A percentile compares a stretch with the other conserved stretches of the same genome.
These are phyloP conservation scores for Proliferodiscus dingleyae DNA, from an alignment of 2,329 filamentous ascomycete species.

Conservation along the genomic window DNA sequence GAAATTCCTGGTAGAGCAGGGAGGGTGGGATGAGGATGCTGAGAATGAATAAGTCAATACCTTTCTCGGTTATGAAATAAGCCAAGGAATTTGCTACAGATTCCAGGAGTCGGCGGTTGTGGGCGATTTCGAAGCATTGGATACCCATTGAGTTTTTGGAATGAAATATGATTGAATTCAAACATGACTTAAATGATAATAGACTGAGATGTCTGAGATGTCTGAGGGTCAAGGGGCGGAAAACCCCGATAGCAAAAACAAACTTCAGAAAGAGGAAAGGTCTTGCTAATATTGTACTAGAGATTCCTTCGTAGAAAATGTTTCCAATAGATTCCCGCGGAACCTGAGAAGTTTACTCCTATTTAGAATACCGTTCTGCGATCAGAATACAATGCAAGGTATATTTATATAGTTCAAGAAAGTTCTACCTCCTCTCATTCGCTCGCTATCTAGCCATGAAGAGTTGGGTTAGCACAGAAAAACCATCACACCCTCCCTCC, in stretches of 20 bases:
- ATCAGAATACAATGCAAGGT: neutral
- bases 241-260: no score
- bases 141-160: neutral
- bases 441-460: neutral
- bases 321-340: neutral
- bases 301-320: neutral
- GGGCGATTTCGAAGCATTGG: no score
- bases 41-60: conserved; percentile 1
- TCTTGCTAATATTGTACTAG: neutral
- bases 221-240: no score
- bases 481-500: neutral
- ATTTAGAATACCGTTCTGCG: neutral
- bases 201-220: neutral
- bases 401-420: neutral
- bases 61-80: no score
- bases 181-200: neutral
- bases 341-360: neutral
- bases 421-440: neutral
- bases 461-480: neutral
- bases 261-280: neutral
- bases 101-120: no score
- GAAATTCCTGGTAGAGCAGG: conserved; percentile 66
- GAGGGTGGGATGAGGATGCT: conserved; percentile 67
- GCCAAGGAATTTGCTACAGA: no score
- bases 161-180: neutral